Evolutionary conservation across 2,329 filamentous ascomycete species (phyloP), one percentile per base, ranked within the genome.

Genomic region (Aspergillus alliaceus): DNA sequence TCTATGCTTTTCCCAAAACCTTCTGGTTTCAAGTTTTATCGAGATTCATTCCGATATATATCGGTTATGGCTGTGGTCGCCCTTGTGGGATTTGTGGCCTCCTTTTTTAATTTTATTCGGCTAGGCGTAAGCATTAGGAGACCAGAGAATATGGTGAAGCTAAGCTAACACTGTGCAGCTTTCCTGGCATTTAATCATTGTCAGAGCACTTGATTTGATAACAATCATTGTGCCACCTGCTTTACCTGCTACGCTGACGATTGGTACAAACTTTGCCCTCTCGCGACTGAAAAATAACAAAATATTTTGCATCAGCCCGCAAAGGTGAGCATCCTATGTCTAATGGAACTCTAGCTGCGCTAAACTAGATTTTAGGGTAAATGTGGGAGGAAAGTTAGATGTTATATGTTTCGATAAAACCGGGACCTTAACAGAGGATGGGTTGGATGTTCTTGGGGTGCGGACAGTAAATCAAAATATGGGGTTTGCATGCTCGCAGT

Each of bases 1-100:
- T 98, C 95, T 0, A 99, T 99, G 93, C 84, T 99, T 35, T 99
- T 99, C 71, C 96, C 95, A 0, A 99, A 99, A 70, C 95, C 95
- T 1, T 96, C 93, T 0, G 93, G 93, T 0, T 99, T 99, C 84
- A 98, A 96, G 69, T 99, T 99, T 72, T 99, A 99, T 73, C 86
- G 91, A 40, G 95, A 99, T 73, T 97, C 93, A 0, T 99, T 99
- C 77, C 87, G 93, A 22, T 99, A 99, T 72, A 98, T 99, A 59
- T 92, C 90, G 4, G 95, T 99, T 59, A 99, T 99, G 95, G 93
- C 85, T 6, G 78, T 87, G 40, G 88, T 99, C 66, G 96, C 95
- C 22, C 77, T 87, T 49, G 74, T 98, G 50, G 95, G 96, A 0
- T 99, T 99, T 69, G 79, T 93, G 22, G 92, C 89, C 1, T 98